These are phyloP conservation scores for Gossypium longicalyx DNA, from an alignment of 345 rosid genomes.

Conservation along the genomic window DNA sequence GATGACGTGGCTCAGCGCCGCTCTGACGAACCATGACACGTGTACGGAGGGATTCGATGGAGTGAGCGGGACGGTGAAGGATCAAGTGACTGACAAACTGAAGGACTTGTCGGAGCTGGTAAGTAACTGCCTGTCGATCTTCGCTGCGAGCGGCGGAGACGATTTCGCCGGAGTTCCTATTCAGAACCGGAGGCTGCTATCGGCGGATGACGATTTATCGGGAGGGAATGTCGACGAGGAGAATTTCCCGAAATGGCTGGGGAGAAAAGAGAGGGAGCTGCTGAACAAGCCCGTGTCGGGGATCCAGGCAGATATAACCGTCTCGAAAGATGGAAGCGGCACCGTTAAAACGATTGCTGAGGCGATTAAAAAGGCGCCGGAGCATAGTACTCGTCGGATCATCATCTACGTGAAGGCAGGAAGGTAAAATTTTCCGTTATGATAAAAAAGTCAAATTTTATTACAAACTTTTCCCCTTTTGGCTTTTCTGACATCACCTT, in stretches of 20 bases:
- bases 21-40: constrained; percentile 92
- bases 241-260: constrained; percentile 63
- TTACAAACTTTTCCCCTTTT: neutral
- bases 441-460: neutral
- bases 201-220: constrained; percentile 22
- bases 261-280: constrained; percentile 54
- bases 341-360: constrained; percentile 73
- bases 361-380: constrained; percentile 89
- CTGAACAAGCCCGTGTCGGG: constrained; percentile 47
- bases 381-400: constrained; percentile 57
- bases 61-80: constrained; percentile 51
- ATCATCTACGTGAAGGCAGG: constrained; percentile 92
- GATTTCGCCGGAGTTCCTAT: constrained; percentile 87
- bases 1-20: constrained; percentile 89
- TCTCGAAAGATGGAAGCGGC: constrained; percentile 81
- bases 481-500: neutral
- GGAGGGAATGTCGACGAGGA: constrained; percentile 15
- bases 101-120: constrained; percentile 84
- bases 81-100: constrained; percentile 48
- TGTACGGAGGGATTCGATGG: constrained; percentile 77
- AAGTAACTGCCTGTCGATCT: constrained; percentile 85
- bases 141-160: constrained; percentile 37
- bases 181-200: constrained; percentile 64
- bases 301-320: constrained; percentile 78
- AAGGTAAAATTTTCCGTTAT: constrained; percentile 38